phyloP scores from a whole-genome alignment of 2,329 filamentous ascomycete genomes.

The Aaosphaeria pasadenensis region DNA sequence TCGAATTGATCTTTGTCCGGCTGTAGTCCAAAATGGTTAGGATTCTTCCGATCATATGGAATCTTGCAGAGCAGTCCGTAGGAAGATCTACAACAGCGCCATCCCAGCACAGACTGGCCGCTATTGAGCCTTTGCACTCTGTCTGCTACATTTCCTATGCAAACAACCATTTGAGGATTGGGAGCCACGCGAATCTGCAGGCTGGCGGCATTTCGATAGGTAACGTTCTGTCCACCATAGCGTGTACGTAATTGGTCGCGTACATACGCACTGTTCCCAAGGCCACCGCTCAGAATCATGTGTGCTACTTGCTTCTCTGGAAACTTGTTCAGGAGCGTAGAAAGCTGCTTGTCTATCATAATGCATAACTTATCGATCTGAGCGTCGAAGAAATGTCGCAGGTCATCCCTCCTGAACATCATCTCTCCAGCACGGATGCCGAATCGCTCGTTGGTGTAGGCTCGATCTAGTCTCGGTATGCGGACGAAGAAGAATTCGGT shows the following conservation, averaged over 20 bases:
- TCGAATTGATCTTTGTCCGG: constrained; percentile 28
- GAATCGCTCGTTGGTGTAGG: constrained; percentile 27
- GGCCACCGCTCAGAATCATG: constrained; percentile 43
- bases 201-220: constrained; percentile 18
- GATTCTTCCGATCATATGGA: constrained; percentile 32
- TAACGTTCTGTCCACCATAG: constrained; percentile 20
- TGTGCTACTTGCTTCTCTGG: constrained; percentile 29
- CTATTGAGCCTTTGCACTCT: constrained; percentile 48
- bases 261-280: constrained; percentile 44
- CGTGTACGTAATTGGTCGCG: constrained; percentile 31
- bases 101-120: constrained; percentile 42
- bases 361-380: constrained; percentile 34
- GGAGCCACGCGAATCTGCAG: constrained; percentile 36
- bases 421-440: constrained; percentile 34
- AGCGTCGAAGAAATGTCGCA: constrained; percentile 34
- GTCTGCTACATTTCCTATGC: constrained; percentile 53
- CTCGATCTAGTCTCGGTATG: constrained; percentile 30
- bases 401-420: constrained; percentile 27
- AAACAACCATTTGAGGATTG: constrained; percentile 56
- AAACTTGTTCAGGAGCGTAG: constrained; percentile 23
- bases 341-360: constrained; percentile 34
- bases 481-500: constrained; percentile 34
- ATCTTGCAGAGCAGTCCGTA: constrained; percentile 40
- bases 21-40: constrained; percentile 22
- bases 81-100: constrained; percentile 35